Conservation (phyloP, 2,329 filamentous ascomycete genomes). For the Scorias spongiosa region DNA sequence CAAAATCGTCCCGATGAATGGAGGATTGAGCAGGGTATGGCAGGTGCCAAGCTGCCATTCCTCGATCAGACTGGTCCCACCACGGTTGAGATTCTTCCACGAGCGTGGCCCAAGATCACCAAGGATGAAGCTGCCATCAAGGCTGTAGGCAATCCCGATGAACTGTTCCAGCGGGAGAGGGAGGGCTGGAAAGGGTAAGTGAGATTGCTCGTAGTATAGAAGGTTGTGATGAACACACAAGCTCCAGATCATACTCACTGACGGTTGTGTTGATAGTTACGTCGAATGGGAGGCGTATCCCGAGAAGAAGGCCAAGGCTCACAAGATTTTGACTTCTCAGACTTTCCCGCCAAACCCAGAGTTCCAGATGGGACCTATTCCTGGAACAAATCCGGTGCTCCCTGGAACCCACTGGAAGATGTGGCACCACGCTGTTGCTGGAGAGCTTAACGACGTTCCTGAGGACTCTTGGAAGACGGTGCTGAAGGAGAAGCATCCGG, state of each 20-base stretch:
- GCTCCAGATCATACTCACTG: too few species aligned
- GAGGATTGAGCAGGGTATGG: constrained; percentile 38
- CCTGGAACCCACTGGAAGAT: constrained; percentile 42
- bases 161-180: constrained; percentile 29
- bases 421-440: constrained; percentile 41
- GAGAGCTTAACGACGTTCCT: constrained; percentile 29
- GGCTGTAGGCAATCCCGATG: constrained; percentile 24
- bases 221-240: constrained; percentile 15
- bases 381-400: constrained; percentile 42
- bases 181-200: constrained; percentile 32
- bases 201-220: constrained; percentile 4
- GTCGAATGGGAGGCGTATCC: constrained; percentile 50
- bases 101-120: constrained; percentile 17
- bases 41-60: constrained; percentile 31
- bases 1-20: constrained; percentile 30
- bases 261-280: constrained; percentile 23
- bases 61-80: constrained; percentile 30
- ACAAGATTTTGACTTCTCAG: constrained; percentile 33
- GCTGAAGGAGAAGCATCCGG: constrained; percentile 40
- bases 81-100: constrained; percentile 17
- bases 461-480: constrained; percentile 42
- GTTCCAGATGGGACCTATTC: constrained; percentile 41
- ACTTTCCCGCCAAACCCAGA: constrained; percentile 34
- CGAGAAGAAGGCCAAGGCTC: constrained; percentile 39
- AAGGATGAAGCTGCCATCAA: constrained; percentile 29